These are phyloP conservation scores for Aureobasidium sp. DNA, from an alignment of 2,329 filamentous ascomycete genomes.

Conservation along the genomic window DNA sequence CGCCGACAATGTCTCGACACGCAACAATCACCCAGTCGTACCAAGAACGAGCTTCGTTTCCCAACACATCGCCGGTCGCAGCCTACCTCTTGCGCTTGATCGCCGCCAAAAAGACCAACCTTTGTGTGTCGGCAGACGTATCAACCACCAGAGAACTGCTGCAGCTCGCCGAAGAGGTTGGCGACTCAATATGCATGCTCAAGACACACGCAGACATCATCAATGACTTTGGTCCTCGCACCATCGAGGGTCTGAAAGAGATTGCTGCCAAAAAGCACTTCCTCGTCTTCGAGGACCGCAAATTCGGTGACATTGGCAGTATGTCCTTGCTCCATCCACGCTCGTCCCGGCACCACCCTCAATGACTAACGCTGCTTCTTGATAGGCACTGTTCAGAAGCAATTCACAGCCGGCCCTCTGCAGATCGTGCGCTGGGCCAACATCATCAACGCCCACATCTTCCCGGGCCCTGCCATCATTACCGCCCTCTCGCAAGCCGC, in stretches of 20 bases:
- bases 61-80: slow-evolving; percentile 39
- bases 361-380: not conserved
- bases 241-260: slow-evolving; percentile 42
- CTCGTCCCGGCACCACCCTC: not conserved
- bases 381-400: slow-evolving; percentile 47
- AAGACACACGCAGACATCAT: slow-evolving; percentile 58
- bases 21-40: slow-evolving; percentile 39
- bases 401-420: slow-evolving; percentile 46
- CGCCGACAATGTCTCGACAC: slow-evolving; percentile 24
- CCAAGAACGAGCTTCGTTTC: slow-evolving; percentile 38
- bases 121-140: slow-evolving; percentile 52
- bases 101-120: slow-evolving; percentile 44
- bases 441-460: slow-evolving; percentile 47
- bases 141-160: slow-evolving; percentile 50
- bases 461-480: slow-evolving; percentile 47
- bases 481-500: slow-evolving; percentile 45
- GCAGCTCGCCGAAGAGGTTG: slow-evolving; percentile 50
- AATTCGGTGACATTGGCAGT: slow-evolving; percentile 52
- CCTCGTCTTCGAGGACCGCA: slow-evolving; percentile 49
- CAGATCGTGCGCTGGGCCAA: slow-evolving; percentile 47
- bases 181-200: slow-evolving; percentile 54
- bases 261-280: slow-evolving; percentile 45
- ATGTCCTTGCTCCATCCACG: slow-evolving; percentile 22
- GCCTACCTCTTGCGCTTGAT: slow-evolving; percentile 44
- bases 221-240: slow-evolving; percentile 53